Percentiles rank a stretch among this genome's conserved stretches.
phyloP scores from a whole-genome alignment of 768 basidiomycete species.

The Tricholoma sp. region DNA sequence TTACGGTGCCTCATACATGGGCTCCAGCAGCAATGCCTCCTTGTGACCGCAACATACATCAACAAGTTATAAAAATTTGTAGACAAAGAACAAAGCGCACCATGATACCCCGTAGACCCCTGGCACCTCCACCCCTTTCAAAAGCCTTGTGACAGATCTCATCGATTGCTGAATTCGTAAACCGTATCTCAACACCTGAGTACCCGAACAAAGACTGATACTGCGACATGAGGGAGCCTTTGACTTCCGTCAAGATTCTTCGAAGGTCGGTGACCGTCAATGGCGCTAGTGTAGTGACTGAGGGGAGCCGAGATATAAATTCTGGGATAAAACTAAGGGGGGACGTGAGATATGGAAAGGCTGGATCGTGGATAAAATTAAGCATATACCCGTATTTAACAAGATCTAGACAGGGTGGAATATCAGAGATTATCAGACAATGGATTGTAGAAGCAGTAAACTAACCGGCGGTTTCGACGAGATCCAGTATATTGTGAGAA shows the following conservation, averaged over 20 bases:
- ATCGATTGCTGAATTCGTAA: slow-evolving; percentile 75
- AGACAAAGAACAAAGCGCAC: slow-evolving; percentile 29
- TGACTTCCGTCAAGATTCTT: slow-evolving; percentile 88
- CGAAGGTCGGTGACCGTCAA: slow-evolving; percentile 79
- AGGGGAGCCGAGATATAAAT: slow-evolving; percentile 90
- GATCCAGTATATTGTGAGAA: slow-evolving; percentile 53
- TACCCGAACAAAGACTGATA: slow-evolving; percentile 81
- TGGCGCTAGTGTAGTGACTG: slow-evolving; percentile 79
- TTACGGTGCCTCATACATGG: slow-evolving; percentile 93
- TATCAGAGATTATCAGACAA: not conserved
- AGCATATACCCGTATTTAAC: slow-evolving; percentile 68
- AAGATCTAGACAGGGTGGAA: slow-evolving; percentile 55
- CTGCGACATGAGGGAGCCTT: slow-evolving; percentile 87
- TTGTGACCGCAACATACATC: slow-evolving; percentile 21
- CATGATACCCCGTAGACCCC: slow-evolving; percentile 88
- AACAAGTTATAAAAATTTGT: not conserved
- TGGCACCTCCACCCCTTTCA: slow-evolving; percentile 83
- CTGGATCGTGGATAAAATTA: not conserved
- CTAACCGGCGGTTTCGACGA: slow-evolving; percentile 67
- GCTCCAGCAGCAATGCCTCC: slow-evolving; percentile 79
- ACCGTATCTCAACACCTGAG: slow-evolving; percentile 81
- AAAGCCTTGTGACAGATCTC: slow-evolving; percentile 78
- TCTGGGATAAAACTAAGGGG: slow-evolving; percentile 80
- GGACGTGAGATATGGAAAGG: slow-evolving; percentile 3
- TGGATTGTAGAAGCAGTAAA: not conserved